Evolutionary conservation across 1,139 yeast genomes (phyloP), one percentile per base, ranked within the genome.

Genomic region (Hansenula sp.): DNA sequence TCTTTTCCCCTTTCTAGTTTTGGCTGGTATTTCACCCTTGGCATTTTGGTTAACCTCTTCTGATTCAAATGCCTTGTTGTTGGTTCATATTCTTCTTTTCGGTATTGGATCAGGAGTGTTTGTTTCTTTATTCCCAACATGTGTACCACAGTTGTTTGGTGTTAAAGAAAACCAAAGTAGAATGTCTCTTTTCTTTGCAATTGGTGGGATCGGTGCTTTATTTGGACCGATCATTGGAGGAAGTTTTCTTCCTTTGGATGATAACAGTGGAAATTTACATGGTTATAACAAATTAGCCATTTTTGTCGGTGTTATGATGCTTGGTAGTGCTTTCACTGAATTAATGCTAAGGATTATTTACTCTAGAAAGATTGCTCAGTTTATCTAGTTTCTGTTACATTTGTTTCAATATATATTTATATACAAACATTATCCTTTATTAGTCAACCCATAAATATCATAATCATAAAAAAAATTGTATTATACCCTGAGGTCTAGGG

Each of bases 1-100:
- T 13, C 46, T 71, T 7, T 48, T 65, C 3, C 66, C 69, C 2
- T 60, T 59, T 20, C 65, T 61, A 45, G 29, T 51, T 36, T 39
- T 63, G 22, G 61, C 66, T 40, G 76, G 76, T 36, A 59, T 65
- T 31, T 61, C 59, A 41, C 69, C 64, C 27, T 59, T 63, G 30
- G 70, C 64, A 2, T 59, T 65, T 63, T 71, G 69, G 79, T 65
- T 61, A 29, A 70, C 65, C 16, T 24, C 40, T 8, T 10, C 25
- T 2, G 19, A 20, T 47, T 59, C 65, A 53, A 40, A 61, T 55
- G 66, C 50, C 3, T 39, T 50, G 1, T 42, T 53, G 53, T 16
- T 68, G 68, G 71, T 56, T 44, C 39, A 57, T 63, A 42, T 58
- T 58, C 49, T 77, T 62, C 11, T 49, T 45, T 47, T 63, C 61